Evolutionary conservation across 202 grass and related monocot genomes (phyloP).

Genomic region (Digitaria exilis): DNA sequence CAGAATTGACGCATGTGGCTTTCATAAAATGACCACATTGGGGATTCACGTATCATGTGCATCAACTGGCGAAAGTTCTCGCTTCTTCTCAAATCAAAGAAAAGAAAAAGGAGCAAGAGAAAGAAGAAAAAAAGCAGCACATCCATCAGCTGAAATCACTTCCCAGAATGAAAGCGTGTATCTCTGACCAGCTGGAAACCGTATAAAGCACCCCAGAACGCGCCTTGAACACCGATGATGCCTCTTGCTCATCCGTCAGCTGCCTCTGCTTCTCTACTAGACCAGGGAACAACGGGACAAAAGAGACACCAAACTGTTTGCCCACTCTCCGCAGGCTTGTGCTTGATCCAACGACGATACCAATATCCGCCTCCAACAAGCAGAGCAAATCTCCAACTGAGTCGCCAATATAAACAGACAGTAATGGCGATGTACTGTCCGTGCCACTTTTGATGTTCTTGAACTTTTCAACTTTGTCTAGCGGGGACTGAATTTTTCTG

Average conservation of each 20-base stretch:
- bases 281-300: conserved; percentile 72
- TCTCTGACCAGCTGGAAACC: conserved; percentile 86
- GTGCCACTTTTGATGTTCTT: conserved; percentile 58
- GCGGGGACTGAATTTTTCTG: conserved; percentile 78
- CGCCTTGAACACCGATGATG: conserved; percentile 52
- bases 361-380: conserved; percentile 88
- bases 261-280: conserved; percentile 77
- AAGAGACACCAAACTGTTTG: conserved; percentile 83
- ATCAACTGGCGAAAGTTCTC: conserved; percentile 44
- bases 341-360: conserved; percentile 85
- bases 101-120: background rate
- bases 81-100: conserved; percentile 30
- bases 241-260: conserved; percentile 42
- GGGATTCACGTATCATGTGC: conserved; percentile 42
- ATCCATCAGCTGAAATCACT: conserved; percentile 48
- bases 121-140: conserved; percentile 33
- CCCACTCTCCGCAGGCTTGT: conserved; percentile 73
- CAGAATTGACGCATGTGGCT: conserved; percentile 78
- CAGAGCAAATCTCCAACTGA: conserved; percentile 86
- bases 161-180: conserved; percentile 82
- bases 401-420: conserved; percentile 83
- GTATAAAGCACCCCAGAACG: conserved; percentile 81
- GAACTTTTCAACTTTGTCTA: conserved; percentile 80
- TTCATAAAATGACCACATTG: conserved; percentile 87
- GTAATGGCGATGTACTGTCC: conserved; percentile 28